Evolutionary conservation across 73 alveolate species (phyloP), one percentile per base, ranked within the genome.

Genomic region (Paramecium biaurelia): DNA sequence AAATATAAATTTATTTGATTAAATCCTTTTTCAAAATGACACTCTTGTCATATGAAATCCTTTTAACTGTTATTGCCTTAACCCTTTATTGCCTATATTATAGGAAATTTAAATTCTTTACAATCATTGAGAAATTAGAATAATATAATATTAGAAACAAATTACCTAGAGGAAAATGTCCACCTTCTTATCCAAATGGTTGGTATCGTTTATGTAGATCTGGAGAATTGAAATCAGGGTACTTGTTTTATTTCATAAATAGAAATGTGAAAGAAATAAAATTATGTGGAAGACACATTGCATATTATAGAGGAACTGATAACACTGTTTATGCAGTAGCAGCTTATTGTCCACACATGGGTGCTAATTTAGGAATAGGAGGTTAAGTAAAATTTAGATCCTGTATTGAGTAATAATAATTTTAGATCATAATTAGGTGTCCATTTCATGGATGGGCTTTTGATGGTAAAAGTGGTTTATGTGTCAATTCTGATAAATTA

Each of bases 361-460:
- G 96, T 18, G 96, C 96, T 28, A 89, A 93, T 92, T 86, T 93
- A 74, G 96, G 93, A 35, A 57, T 92, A 12, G 96, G 95, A 34
- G 96, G 96, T 18, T 34, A 89, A 57, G 95, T 93, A 34, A 93
- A 93, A 68, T 49, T 47, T 37, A 63, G 45, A 37, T 63, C 85
- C 12, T 92, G 96, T 26, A 84, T 93, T 35, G 95, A 93, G 84
- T 63, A 63, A 63, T 63, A 63, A 63, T 63, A 12, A 10, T 9
- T 12, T 11, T 11, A 11, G 4, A 63, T 30, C 28, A 26, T 63
- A 9, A 26, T 23, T 30, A 63, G 84, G 63, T 93, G 96, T 57
- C 96, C 96, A n/a, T 93, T 93, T 85, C 96, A 93, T 67, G 96
- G 96, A 28, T 93, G 96, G 96, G 47, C 92, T 26, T 93, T 93